Percentiles rank a stretch among this genome's conserved stretches.
Evolutionary conservation across 768 basidiomycete genomes (phyloP).

Genomic region (Mycena chlorophos): DNA sequence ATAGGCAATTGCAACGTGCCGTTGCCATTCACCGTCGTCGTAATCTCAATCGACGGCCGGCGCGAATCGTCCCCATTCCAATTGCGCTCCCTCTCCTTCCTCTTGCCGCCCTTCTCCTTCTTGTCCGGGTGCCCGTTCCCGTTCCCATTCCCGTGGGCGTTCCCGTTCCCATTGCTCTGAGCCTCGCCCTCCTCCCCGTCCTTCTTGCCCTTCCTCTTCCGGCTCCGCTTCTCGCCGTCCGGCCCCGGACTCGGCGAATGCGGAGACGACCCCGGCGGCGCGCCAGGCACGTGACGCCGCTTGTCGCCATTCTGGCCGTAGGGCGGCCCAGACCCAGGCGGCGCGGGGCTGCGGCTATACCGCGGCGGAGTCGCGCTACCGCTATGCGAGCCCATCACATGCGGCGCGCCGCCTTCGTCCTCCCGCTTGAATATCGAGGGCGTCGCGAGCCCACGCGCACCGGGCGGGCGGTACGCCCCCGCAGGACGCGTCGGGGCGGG

Average conservation of each 20-base stretch:
- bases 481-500: constrained; percentile 63
- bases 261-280: constrained; percentile 28
- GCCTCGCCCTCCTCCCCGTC: constrained; percentile 22
- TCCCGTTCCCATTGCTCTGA: constrained; percentile 5
- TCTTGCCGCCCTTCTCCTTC: too few relatives aligned
- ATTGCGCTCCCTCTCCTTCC: constrained; percentile 37
- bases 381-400: constrained; percentile 39
- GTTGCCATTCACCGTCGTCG: too few relatives aligned
- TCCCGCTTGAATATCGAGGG: constrained; percentile 89
- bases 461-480: constrained; percentile 92
- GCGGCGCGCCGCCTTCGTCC: constrained; percentile 77
- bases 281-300: constrained; percentile 75
- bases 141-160: constrained; percentile 5
- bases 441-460: constrained; percentile 85
- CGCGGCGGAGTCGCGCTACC: constrained; percentile 66
- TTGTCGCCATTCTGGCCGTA: constrained; percentile 39
- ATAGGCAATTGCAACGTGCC: constrained; percentile 9
- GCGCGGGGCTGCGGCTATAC: constrained; percentile 58
- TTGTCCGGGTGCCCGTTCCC: constrained; percentile 23
- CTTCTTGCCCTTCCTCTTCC: constrained; percentile 58
- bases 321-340: constrained; percentile 43
- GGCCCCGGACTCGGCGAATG: constrained; percentile 48
- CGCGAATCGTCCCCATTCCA: constrained; percentile 32
- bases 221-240: constrained; percentile 46
- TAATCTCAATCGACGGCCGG: constrained; percentile 38